Conservation (phyloP, 306 rosid species). For the Trifolium dubium region DNA sequence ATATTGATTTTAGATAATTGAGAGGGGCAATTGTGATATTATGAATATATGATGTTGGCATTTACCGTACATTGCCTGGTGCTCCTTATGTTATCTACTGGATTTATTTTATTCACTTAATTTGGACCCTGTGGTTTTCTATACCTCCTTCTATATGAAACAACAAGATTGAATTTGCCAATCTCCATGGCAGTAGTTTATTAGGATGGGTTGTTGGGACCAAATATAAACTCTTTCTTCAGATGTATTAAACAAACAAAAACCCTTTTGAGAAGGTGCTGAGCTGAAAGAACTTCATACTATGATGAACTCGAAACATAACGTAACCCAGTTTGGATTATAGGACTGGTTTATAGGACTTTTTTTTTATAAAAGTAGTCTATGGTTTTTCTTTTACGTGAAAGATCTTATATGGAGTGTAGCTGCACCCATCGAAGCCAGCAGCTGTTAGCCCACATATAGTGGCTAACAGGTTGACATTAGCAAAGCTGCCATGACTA, state of each 20-base stretch:
- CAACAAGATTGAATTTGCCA: not conserved
- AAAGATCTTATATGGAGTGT: not conserved
- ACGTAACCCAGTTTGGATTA: not conserved
- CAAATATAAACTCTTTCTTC: not conserved
- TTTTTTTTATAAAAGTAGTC: not conserved
- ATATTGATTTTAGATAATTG: conserved; percentile 17
- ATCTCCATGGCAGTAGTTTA: not conserved
- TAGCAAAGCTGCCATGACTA: not conserved
- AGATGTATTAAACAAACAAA: not conserved
- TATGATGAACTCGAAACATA: not conserved
- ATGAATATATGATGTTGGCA: not conserved
- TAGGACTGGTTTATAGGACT: not conserved
- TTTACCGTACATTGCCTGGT: not conserved
- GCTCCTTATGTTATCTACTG: conserved; percentile 6
- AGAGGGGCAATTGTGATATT: conserved; percentile 13
- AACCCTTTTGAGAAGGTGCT: not conserved
- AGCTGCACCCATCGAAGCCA: not conserved
- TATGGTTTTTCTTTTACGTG: not conserved
- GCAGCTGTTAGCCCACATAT: not conserved
- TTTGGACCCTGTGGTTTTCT: not conserved
- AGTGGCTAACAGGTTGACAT: not conserved
- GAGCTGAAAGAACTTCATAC: not conserved
- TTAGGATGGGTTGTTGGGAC: not conserved
- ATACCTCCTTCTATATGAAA: conserved; percentile 16
- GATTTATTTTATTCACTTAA: conserved; percentile 24